Percentiles rank a stretch among this genome's conserved stretches.
phyloP scores from a whole-genome alignment of 805 yeast genomes.

The Kodamaea lidongshanica region DNA sequence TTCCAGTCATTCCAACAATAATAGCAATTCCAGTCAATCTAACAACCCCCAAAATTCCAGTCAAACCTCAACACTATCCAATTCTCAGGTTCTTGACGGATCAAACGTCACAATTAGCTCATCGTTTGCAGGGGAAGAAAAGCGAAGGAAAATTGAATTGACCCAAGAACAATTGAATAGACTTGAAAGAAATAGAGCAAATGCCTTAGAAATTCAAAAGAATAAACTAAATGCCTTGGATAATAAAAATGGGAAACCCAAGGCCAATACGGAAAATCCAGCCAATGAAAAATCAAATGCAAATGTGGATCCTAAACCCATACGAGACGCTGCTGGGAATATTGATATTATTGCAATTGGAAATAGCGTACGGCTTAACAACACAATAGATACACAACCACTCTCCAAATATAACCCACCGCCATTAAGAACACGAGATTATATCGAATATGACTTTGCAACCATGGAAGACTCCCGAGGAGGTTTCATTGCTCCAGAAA shows the following conservation, averaged over 20 bases:
- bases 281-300: slow-evolving; percentile 6
- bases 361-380: slow-evolving; percentile 6
- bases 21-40: slow-evolving; percentile 5
- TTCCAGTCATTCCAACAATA: too few species aligned
- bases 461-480: slow-evolving; percentile 87
- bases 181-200: slow-evolving; percentile 48
- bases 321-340: slow-evolving; percentile 1
- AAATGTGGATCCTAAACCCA: neutral
- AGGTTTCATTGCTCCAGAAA: slow-evolving; percentile 56
- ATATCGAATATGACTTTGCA: slow-evolving; percentile 81
- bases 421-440: slow-evolving; percentile 52
- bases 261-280: neutral
- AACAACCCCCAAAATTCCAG: neutral
- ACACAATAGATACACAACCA: slow-evolving; percentile 3
- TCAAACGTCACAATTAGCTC: slow-evolving; percentile 4
- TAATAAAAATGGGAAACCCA: neutral
- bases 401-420: slow-evolving; percentile 19
- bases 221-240: too few species aligned
- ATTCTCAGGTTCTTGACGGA: slow-evolving; percentile 5
- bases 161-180: slow-evolving; percentile 46
- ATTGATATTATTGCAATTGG: slow-evolving; percentile 6
- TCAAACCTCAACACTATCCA: too few species aligned
- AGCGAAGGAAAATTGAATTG: slow-evolving; percentile 24
- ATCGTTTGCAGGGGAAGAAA: slow-evolving; percentile 6
- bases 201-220: slow-evolving; percentile 44